Evolutionary conservation across 1,284 basidiomycete genomes (phyloP).

Genomic region (Leccinum fuscescens): DNA sequence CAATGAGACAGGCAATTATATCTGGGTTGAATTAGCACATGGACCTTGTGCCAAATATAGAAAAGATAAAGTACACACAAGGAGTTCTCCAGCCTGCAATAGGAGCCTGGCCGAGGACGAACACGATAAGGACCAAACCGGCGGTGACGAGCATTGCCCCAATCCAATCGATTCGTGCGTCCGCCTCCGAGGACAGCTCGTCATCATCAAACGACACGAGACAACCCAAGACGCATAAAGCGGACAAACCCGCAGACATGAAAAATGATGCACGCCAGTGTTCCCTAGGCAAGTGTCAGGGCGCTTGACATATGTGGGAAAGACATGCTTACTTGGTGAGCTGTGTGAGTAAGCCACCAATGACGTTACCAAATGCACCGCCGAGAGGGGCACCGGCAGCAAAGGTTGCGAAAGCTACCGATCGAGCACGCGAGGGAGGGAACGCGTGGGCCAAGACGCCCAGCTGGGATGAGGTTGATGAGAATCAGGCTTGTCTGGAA

Average conservation of each 20-base stretch:
- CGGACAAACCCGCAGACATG: conserved; percentile 53
- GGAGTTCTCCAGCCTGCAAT: conserved; percentile 74
- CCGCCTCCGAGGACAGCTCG: conserved; percentile 42
- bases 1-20: conserved; percentile 52
- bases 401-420: conserved; percentile 76
- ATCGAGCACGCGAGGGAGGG: conserved; percentile 63
- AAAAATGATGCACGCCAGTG: conserved; percentile 65
- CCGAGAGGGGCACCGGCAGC: conserved; percentile 80
- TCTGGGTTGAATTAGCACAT: conserved; percentile 29
- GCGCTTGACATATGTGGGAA: neutral
- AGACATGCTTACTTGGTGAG: conserved; percentile 41
- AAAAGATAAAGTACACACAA: conserved; percentile 46
- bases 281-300: conserved; percentile 27
- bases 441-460: conserved; percentile 79
- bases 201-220: conserved; percentile 56
- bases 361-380: conserved; percentile 60
- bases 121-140: conserved; percentile 77
- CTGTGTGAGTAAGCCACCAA: conserved; percentile 73
- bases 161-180: conserved; percentile 77
- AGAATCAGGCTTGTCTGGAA: neutral
- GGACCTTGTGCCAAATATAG: neutral
- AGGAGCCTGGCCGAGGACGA: conserved; percentile 75
- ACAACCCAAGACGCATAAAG: conserved; percentile 49
- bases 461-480: conserved; percentile 42
- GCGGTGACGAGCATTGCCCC: conserved; percentile 74